Evolutionary conservation across 2,329 filamentous ascomycete species (phyloP).

Genomic region (Fusarium tanahbumbuense): DNA sequence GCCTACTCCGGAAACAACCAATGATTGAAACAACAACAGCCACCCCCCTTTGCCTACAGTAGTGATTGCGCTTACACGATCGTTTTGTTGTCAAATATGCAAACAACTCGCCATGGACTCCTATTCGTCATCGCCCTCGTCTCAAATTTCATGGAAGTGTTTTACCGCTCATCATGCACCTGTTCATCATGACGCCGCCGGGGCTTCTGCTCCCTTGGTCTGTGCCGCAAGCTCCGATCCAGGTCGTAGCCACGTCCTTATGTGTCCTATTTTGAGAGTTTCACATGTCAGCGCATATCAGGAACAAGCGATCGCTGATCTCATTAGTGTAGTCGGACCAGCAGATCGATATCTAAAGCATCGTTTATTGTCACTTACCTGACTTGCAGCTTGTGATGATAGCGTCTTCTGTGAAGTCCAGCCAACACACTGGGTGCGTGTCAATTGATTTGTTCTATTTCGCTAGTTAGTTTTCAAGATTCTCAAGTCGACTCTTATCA

Average conservation of each 20-base stretch:
- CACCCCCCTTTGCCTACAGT: conserved; percentile 24
- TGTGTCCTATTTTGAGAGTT: conserved; percentile 67
- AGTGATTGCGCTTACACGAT: conserved; percentile 19
- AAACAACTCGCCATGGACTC: conserved; percentile 17
- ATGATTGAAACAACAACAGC: conserved; percentile 31
- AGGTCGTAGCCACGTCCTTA: conserved; percentile 79
- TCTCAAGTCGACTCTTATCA: conserved; percentile 1
- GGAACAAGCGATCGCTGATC: conserved; percentile 5
- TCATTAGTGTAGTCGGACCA: conserved; percentile 16
- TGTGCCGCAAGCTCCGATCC: conserved; percentile 45
- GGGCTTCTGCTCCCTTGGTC: conserved; percentile 38
- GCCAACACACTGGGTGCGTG: conserved; percentile 86
- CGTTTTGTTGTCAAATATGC: conserved; percentile 4
- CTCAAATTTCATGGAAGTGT: conserved; percentile 17
- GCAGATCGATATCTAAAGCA: conserved; percentile 7
- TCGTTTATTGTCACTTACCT: conserved; percentile 68
- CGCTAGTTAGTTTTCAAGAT: conserved; percentile 29
- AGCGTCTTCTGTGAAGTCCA: conserved; percentile 92
- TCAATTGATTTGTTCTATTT: conserved; percentile 82
- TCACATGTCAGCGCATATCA: conserved; percentile 33
- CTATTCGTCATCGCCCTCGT: conserved; percentile 31
- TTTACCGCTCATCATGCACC: conserved; percentile 24
- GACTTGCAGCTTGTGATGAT: conserved; percentile 93
- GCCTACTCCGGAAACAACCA: conserved; percentile 23
- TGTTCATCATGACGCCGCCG: conserved; percentile 35